A percentile compares a stretch with the other conserved stretches of the same genome.
Evolutionary conservation across 257 asterid species (phyloP).

Genomic region (Solanum chilense): DNA sequence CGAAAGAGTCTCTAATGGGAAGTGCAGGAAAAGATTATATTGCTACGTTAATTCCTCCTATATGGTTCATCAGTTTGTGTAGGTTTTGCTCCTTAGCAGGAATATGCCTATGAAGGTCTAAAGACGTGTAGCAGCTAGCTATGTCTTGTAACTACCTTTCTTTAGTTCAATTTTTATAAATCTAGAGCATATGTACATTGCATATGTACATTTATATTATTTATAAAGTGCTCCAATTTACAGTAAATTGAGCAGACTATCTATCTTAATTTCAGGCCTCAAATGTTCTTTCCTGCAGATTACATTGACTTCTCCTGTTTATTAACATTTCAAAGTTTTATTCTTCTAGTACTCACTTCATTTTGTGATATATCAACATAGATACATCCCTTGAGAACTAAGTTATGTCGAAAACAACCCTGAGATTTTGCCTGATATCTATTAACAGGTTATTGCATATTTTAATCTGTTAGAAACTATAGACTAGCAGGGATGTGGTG

Average conservation of each 20-base stretch:
- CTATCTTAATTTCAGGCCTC: not conserved
- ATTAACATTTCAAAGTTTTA: not conserved
- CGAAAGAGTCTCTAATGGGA: not conserved
- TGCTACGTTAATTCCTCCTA: not conserved
- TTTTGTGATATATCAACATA: not conserved
- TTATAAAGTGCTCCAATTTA: not conserved
- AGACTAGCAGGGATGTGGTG: not conserved
- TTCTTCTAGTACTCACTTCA: not conserved
- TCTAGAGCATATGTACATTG: not conserved
- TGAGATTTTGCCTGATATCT: not conserved
- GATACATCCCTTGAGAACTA: not conserved
- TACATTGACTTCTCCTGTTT: not conserved
- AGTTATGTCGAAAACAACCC: not conserved
- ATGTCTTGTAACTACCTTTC: not conserved
- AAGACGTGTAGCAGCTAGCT: not conserved
- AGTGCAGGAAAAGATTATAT: not conserved
- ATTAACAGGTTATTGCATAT: not conserved
- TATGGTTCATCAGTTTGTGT: not conserved
- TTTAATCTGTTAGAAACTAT: not conserved
- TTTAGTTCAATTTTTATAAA: not conserved
- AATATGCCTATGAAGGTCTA: not conserved
- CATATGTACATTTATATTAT: not conserved
- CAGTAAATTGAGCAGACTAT: not conserved
- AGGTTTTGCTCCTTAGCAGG: not conserved
- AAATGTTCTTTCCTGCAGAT: not conserved